These are phyloP conservation scores for Bonnemaisonia californica DNA, from an alignment of 31 red algal species.

Conservation along the genomic window DNA sequence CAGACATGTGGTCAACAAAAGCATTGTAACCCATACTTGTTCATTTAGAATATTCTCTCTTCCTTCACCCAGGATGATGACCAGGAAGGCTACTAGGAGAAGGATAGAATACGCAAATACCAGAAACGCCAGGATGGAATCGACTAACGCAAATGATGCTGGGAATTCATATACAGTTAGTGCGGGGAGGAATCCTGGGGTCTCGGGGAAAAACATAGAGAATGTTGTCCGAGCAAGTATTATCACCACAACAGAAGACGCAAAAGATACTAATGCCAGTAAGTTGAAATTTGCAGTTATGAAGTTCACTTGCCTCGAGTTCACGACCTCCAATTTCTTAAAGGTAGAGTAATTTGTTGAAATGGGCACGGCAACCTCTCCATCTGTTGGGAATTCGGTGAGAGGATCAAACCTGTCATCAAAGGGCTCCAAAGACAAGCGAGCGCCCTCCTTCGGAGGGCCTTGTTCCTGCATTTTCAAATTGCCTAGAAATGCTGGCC, in stretches of 20 bases:
- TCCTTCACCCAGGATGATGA: conserved; percentile 18
- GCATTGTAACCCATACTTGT: conserved; percentile 65
- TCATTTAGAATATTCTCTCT: conserved; percentile 41
- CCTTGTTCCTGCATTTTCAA: too few species aligned
- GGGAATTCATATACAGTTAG: conserved; percentile 48
- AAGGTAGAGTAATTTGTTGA: conserved; percentile 32
- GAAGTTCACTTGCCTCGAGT: conserved; percentile 51
- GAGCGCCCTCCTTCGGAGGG: neutral
- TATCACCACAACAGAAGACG: conserved; percentile 35
- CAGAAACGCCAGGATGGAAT: conserved; percentile 32
- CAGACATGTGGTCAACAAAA: conserved; percentile 32
- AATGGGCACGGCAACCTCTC: conserved; percentile 43
- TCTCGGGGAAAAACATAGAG: conserved; percentile 18
- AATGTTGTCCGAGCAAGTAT: conserved; percentile 55
- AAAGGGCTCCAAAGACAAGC: conserved; percentile 14
- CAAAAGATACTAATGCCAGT: conserved; percentile 26
- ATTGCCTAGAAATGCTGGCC: too few species aligned
- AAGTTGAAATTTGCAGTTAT: conserved; percentile 54
- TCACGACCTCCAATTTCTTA: conserved; percentile 73
- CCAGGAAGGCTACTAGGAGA: conserved; percentile 27
- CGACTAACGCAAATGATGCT: conserved; percentile 33
- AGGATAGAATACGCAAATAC: conserved; percentile 38
- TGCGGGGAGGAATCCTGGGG: conserved; percentile 22
- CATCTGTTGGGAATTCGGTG: conserved; percentile 24
- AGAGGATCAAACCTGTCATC: conserved; percentile 39